Percentiles rank a stretch among this genome's conserved stretches.
Conservation (phyloP, 164 flowering plant species). For the Liquidambar formosana region DNA sequence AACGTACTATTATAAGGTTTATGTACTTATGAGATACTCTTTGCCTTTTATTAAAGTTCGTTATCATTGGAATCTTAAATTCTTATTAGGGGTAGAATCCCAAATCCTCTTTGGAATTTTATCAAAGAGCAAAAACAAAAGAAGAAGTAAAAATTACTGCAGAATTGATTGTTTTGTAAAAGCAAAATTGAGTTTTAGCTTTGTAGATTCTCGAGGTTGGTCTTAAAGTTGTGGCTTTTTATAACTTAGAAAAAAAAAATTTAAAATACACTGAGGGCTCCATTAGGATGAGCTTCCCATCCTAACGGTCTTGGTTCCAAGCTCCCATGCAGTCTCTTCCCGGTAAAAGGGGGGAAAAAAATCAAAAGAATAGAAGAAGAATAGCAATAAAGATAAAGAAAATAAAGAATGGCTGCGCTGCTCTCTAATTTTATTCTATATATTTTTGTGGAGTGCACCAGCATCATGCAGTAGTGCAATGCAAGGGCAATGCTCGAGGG, state of each 20-base stretch:
- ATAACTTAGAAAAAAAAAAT: neutral
- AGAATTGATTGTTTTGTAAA: neutral
- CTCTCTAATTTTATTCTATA: too few relatives aligned
- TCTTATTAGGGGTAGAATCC: constrained; percentile 1
- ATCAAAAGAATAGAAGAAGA: constrained; percentile 4
- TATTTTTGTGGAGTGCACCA: too few relatives aligned
- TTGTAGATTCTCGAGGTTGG: constrained; percentile 40
- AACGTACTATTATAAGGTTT: constrained; percentile 20
- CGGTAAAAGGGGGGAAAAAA: constrained; percentile 1
- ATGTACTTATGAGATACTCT: constrained; percentile 12
- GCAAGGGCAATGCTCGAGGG: too few relatives aligned
- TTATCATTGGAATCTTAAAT: constrained; percentile 3
- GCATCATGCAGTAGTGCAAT: too few relatives aligned
- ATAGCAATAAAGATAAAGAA: constrained; percentile 15
- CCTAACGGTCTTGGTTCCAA: neutral
- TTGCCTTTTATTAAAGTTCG: constrained; percentile 2
- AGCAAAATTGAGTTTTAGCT: constrained; percentile 13
- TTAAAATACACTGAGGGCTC: constrained; percentile 1
- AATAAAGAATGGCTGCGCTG: constrained; percentile 12
- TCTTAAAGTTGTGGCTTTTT: constrained; percentile 33
- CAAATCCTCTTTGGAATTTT: neutral
- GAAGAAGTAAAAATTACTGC: neutral
- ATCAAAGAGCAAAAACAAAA: constrained; percentile 5
- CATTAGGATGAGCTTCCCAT: neutral
- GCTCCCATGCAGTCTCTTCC: too few relatives aligned